Percentiles rank a stretch among this genome's conserved stretches.
Conservation (phyloP, 163 green algal genomes). For the Trebouxia gelatinosa region DNA sequence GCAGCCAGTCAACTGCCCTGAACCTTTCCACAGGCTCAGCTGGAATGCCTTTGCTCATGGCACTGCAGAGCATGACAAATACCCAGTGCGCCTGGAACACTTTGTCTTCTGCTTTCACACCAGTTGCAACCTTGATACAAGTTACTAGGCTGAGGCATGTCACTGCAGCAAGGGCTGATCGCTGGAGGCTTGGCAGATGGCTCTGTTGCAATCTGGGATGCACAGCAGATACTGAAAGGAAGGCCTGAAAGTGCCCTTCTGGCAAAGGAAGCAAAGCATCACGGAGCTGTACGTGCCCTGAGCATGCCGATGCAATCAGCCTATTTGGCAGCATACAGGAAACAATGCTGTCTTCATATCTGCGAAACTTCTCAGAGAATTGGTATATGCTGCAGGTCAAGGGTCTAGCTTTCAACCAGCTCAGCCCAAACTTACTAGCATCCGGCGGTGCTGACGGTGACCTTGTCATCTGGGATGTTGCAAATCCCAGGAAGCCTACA, state of each 20-base stretch:
- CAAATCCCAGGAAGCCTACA: constrained; percentile 71
- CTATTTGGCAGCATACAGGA: no score
- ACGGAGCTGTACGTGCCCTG: neutral
- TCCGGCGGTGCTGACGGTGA: constrained; percentile 95
- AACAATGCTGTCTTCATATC: no score
- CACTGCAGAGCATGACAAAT: constrained; percentile 11
- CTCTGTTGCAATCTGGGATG: constrained; percentile 89
- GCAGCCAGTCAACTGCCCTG: constrained; percentile 56
- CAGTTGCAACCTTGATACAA: no score
- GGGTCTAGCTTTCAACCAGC: constrained; percentile 92
- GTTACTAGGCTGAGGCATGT: no score
- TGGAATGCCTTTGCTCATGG: constrained; percentile 73
- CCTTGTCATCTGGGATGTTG: constrained; percentile 94
- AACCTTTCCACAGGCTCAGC: constrained; percentile 86
- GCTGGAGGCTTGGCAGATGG: constrained; percentile 94
- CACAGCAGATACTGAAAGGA: constrained; percentile 58
- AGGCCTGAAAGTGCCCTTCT: constrained; percentile 5
- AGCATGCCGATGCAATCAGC: no score
- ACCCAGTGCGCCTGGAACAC: constrained; percentile 29
- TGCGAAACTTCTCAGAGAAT: no score
- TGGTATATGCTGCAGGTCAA: constrained; percentile 71
- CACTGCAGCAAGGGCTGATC: constrained; percentile 84
- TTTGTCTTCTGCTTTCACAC: no score
- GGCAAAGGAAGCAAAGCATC: neutral
- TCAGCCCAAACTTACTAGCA: constrained; percentile 89